Evolutionary conservation across 2,329 filamentous ascomycete species (phyloP).

Genomic region (Amesomyces nigricolor): DNA sequence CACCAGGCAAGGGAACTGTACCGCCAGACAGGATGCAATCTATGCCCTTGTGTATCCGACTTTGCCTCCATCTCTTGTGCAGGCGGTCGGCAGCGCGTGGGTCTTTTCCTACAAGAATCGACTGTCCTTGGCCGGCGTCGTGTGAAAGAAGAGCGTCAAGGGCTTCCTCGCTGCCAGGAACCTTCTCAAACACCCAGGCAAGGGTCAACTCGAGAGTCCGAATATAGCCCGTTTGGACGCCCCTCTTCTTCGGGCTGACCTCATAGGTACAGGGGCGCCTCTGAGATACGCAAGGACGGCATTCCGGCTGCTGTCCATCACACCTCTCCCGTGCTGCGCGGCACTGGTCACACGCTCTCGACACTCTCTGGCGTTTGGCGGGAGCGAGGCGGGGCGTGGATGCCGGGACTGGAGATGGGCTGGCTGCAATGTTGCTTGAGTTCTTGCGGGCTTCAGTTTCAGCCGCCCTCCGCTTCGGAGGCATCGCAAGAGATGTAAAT

Average conservation of each 20-base stretch:
- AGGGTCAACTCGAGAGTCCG: conserved; percentile 65
- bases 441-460: conserved; percentile 22
- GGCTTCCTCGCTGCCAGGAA: conserved; percentile 53
- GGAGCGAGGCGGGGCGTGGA: conserved; percentile 26
- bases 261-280: conserved; percentile 65
- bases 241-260: conserved; percentile 67
- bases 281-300: conserved; percentile 60
- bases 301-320: conserved; percentile 61
- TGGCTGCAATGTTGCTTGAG: not conserved
- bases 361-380: conserved; percentile 58
- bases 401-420: conserved; percentile 6
- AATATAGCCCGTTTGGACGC: conserved; percentile 75
- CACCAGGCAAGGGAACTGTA: conserved; percentile 29
- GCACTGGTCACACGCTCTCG: conserved; percentile 64
- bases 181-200: conserved; percentile 59
- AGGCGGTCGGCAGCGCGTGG: conserved; percentile 48
- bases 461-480: conserved; percentile 35
- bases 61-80: conserved; percentile 58
- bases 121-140: conserved; percentile 37
- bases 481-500: conserved; percentile 29
- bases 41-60: conserved; percentile 56
- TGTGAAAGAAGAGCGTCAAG: conserved; percentile 50
- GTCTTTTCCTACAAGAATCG: conserved; percentile 49
- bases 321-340: conserved; percentile 65
- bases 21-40: conserved; percentile 53